phyloP scores from a whole-genome alignment of 345 rosid species.

The Moricandia arvensis region DNA sequence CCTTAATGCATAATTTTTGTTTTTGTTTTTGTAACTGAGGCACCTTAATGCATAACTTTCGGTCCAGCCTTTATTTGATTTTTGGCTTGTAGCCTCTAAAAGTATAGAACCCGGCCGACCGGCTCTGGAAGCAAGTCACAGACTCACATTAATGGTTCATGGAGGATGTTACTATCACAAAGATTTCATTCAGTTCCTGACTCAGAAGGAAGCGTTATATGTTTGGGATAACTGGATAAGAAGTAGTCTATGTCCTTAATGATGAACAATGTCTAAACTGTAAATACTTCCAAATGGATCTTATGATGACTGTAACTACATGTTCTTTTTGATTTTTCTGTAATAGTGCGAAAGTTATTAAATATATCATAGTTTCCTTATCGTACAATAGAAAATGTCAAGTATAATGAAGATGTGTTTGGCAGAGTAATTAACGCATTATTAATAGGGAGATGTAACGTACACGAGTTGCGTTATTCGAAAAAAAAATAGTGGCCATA shows the following conservation, averaged over 20 bases:
- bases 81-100: no score
- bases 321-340: background rate
- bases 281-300: background rate
- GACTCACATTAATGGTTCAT: background rate
- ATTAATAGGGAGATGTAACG: conserved; percentile 29
- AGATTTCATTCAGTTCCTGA: background rate
- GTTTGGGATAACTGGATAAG: background rate
- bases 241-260: background rate
- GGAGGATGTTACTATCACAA: background rate
- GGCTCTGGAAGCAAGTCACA: background rate
- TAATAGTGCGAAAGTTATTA: background rate
- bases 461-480: conserved; percentile 35
- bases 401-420: conserved; percentile 6
- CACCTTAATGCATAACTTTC: no score
- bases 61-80: no score
- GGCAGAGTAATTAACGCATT: conserved; percentile 35
- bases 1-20: no score
- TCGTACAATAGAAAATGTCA: background rate
- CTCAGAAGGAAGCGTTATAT: background rate
- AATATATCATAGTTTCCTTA: background rate
- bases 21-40: no score
- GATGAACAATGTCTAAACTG: background rate
- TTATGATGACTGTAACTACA: background rate
- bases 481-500: conserved; percentile 19
- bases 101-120: no score